phyloP scores from a whole-genome alignment of 306 rosid species.

The Mucuna pruriens region DNA sequence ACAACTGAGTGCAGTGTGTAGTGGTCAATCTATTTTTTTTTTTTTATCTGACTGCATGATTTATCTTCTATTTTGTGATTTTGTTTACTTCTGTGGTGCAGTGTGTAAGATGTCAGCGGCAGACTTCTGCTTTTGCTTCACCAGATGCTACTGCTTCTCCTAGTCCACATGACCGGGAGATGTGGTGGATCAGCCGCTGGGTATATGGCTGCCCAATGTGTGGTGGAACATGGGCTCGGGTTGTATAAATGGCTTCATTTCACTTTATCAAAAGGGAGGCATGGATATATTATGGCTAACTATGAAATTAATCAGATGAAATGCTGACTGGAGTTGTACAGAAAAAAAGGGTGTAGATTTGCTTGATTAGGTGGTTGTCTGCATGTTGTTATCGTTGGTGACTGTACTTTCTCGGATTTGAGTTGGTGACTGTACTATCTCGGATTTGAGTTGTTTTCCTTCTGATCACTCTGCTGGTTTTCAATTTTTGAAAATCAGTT shows the following conservation, averaged over 20 bases:
- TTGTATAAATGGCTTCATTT: constrained; percentile 60
- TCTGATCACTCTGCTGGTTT: constrained; percentile 3
- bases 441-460: constrained; percentile 8
- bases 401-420: not conserved
- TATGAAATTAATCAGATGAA: constrained; percentile 9
- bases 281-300: constrained; percentile 12
- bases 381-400: not conserved
- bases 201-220: constrained; percentile 96
- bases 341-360: constrained; percentile 33
- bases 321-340: constrained; percentile 43
- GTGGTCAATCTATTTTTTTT: not conserved
- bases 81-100: constrained; percentile 50
- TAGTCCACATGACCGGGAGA: constrained; percentile 68
- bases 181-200: constrained; percentile 99
- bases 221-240: constrained; percentile 98
- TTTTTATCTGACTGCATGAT: not conserved
- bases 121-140: constrained; percentile 87
- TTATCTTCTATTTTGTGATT: constrained; percentile 23
- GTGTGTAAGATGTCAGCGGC: constrained; percentile 98
- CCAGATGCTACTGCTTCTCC: constrained; percentile 59
- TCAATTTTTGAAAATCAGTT: not conserved
- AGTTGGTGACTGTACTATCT: not conserved
- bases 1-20: not conserved
- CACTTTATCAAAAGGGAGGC: not conserved
- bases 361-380: constrained; percentile 33